Evolutionary conservation across 75 land plant genomes (phyloP).

Genomic region (Cryptomeria japonica): DNA sequence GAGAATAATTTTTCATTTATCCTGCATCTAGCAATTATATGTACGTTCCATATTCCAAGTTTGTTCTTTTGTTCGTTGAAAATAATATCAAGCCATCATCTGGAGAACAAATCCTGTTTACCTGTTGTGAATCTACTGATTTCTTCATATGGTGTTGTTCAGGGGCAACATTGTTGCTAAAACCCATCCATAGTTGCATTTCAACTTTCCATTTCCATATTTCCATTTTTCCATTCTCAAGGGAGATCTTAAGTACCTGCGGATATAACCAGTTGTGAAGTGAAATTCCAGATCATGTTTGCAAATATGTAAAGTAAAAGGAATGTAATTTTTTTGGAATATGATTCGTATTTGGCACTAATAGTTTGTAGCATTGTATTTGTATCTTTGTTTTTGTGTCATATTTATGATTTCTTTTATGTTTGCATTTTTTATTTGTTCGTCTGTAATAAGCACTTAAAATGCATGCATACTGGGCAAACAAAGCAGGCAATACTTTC

Average conservation of each 20-base stretch:
- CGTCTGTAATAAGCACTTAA: background rate
- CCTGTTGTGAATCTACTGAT: background rate
- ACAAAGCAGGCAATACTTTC: background rate
- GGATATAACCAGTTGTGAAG: background rate
- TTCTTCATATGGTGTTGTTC: background rate
- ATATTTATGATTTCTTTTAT: background rate
- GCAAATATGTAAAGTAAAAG: background rate
- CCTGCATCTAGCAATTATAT: background rate
- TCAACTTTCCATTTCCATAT: background rate
- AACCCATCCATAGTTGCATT: background rate
- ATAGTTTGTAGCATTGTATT: background rate
- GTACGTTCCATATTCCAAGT: background rate
- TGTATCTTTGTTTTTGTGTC: background rate
- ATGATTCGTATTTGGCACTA: background rate
- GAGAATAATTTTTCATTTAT: background rate
- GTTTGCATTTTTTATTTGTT: background rate
- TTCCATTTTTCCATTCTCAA: background rate
- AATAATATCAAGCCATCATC: background rate
- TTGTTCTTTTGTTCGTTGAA: background rate
- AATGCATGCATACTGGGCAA: background rate
- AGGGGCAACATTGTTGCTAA: background rate
- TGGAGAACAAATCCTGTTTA: background rate
- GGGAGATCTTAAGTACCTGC: background rate
- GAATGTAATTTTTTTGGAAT: background rate
- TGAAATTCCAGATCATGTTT: conserved; percentile 2